Conservation (phyloP, 2,329 filamentous ascomycete species). For the Beauveria varroae region DNA sequence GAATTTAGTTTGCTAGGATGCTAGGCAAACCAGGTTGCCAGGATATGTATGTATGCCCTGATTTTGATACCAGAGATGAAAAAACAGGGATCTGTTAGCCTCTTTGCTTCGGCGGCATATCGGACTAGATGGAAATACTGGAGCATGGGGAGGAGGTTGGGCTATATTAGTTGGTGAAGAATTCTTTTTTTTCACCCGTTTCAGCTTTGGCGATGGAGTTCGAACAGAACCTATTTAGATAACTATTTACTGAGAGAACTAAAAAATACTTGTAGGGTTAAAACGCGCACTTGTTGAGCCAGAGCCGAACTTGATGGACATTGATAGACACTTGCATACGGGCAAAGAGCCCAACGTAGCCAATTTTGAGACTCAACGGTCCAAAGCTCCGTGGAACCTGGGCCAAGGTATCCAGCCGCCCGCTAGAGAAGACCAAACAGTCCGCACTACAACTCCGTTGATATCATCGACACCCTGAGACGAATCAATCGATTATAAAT, state of each 20-base stretch:
- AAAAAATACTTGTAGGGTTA: neutral
- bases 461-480: neutral
- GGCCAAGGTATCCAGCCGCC: slow-evolving; percentile 5
- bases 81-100: slow-evolving; percentile 6
- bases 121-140: slow-evolving; percentile 6
- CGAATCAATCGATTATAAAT: neutral
- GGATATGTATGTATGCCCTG: neutral
- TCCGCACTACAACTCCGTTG: neutral
- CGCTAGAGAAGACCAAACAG: neutral
- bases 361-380: neutral
- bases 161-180: neutral
- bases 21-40: neutral
- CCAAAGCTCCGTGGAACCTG: neutral
- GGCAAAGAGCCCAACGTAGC: neutral
- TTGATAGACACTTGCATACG: neutral
- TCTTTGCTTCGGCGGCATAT: neutral
- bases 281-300: neutral
- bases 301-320: neutral
- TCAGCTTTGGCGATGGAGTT: neutral
- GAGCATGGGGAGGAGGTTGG: neutral
- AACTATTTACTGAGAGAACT: too few species aligned
- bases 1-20: neutral
- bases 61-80: neutral
- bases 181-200: neutral
- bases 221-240: too few species aligned